Percentiles rank a stretch among this genome's conserved stretches.
These are phyloP conservation scores for Fusarium sp. DNA, from an alignment of 2,329 filamentous ascomycete genomes.

Conservation along the genomic window DNA sequence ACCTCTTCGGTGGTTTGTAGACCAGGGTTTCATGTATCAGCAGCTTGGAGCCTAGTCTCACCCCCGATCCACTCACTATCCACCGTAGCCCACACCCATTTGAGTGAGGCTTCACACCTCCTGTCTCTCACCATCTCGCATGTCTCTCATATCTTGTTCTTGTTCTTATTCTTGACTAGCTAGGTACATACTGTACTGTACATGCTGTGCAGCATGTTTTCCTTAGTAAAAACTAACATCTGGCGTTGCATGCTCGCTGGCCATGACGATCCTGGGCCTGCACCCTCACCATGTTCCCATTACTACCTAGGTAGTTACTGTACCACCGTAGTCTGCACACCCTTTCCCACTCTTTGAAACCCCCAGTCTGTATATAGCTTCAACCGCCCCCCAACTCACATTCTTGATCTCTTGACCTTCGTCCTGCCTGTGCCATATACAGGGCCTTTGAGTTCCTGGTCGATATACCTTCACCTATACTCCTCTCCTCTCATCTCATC, in stretches of 20 bases:
- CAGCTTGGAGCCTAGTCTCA: constrained; percentile 15
- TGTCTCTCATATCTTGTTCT: constrained; percentile 14
- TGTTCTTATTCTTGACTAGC: constrained; percentile 3
- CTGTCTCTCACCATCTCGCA: constrained; percentile 26
- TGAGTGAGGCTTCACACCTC: constrained; percentile 2
- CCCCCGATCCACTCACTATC: constrained; percentile 6
- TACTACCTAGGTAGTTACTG: too few species aligned
- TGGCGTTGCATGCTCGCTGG: constrained; percentile 23
- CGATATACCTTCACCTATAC: constrained; percentile 25
- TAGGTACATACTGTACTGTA: background rate
- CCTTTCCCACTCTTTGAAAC: constrained; percentile 23
- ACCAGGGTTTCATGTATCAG: constrained; percentile 34
- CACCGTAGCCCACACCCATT: constrained; percentile 9
- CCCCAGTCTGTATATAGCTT: constrained; percentile 45
- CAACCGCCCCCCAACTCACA: constrained; percentile 32
- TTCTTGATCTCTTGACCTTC: constrained; percentile 17
- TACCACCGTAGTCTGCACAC: constrained; percentile 25
- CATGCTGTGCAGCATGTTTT: background rate
- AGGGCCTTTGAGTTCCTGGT: constrained; percentile 41
- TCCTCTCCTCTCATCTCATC: background rate
- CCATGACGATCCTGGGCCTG: constrained; percentile 26
- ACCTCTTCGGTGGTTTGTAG: background rate
- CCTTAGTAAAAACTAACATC: constrained; percentile 15
- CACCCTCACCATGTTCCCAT: too few species aligned
- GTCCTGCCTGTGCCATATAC: constrained; percentile 34